Evolutionary conservation across 306 rosid species (phyloP).

Genomic region (Arachis stenosperma): DNA sequence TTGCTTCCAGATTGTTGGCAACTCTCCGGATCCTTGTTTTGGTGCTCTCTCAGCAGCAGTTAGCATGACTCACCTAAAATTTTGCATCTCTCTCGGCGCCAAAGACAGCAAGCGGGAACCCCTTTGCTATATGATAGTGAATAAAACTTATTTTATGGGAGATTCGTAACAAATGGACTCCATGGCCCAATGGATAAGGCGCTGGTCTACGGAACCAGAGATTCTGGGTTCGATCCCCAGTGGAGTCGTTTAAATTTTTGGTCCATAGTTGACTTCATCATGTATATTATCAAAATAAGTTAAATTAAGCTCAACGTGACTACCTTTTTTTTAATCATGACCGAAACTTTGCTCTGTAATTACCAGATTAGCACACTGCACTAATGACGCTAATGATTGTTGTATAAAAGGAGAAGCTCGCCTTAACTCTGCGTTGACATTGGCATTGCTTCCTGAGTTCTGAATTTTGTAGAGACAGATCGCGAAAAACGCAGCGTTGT

Average conservation of each 20-base stretch:
- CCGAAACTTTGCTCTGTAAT: background rate
- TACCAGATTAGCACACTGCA: background rate
- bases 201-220: constrained; percentile 85
- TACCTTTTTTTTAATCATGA: too few species aligned
- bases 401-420: constrained; percentile 25
- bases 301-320: too few species aligned
- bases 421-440: background rate
- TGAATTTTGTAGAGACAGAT: constrained; percentile 3
- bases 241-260: constrained; percentile 30
- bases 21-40: constrained; percentile 13
- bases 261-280: too few species aligned
- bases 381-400: background rate
- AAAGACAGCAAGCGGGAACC: background rate
- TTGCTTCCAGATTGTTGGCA: constrained; percentile 40
- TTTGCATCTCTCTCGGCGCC: background rate
- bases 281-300: too few species aligned
- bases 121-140: too few species aligned
- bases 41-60: background rate
- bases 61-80: background rate
- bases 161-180: background rate
- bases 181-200: constrained; percentile 69
- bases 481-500: constrained; percentile 2
- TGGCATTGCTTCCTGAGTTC: constrained; percentile 1
- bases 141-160: too few species aligned
- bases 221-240: constrained; percentile 84